A percentile compares a stretch with the other conserved stretches of the same genome.
Conservation (phyloP, 495 filamentous ascomycete genomes). For the Tuber borchii region DNA sequence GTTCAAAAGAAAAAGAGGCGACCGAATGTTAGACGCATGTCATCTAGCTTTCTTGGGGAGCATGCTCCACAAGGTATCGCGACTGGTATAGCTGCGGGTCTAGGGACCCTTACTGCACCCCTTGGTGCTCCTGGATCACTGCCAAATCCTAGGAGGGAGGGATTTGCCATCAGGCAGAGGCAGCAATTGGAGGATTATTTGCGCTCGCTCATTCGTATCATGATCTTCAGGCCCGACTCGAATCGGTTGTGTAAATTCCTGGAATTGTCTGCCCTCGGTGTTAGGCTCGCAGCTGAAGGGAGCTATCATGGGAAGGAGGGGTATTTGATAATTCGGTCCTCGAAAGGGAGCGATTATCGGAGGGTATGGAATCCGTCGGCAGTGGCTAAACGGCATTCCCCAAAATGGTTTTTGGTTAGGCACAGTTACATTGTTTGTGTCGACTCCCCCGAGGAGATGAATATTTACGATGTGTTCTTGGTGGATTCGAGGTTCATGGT, state of each 20-base stretch:
- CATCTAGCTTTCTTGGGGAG: conserved; percentile 45
- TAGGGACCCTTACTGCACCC: conserved; percentile 47
- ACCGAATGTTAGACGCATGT: conserved; percentile 52
- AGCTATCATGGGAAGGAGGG: conserved; percentile 98
- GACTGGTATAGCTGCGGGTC: conserved; percentile 44
- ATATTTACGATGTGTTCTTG: conserved; percentile 96
- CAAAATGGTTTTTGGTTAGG: conserved; percentile 96
- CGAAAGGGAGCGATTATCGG: conserved; percentile 83
- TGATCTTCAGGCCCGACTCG: conserved; percentile 93
- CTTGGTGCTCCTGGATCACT: conserved; percentile 40
- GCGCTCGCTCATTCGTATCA: conserved; percentile 85
- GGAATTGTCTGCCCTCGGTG: conserved; percentile 87
- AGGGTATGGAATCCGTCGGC: conserved; percentile 67
- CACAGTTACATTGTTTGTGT: conserved; percentile 97
- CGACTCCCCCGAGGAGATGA: conserved; percentile 96
- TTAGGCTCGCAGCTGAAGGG: conserved; percentile 89
- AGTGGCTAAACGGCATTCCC: conserved; percentile 71
- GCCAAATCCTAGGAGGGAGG: conserved; percentile 47
- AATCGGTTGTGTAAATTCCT: conserved; percentile 95
- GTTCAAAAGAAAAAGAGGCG: conserved; percentile 59
- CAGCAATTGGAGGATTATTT: conserved; percentile 85
- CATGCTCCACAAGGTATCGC: conserved; percentile 39
- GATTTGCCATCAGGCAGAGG: conserved; percentile 64
- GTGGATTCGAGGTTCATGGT: conserved; percentile 79
- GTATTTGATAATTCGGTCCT: conserved; percentile 80